Evolutionary conservation across 2,329 filamentous ascomycete species (phyloP), one percentile per base, ranked within the genome.

Genomic region (Alternaria metachromatica): DNA sequence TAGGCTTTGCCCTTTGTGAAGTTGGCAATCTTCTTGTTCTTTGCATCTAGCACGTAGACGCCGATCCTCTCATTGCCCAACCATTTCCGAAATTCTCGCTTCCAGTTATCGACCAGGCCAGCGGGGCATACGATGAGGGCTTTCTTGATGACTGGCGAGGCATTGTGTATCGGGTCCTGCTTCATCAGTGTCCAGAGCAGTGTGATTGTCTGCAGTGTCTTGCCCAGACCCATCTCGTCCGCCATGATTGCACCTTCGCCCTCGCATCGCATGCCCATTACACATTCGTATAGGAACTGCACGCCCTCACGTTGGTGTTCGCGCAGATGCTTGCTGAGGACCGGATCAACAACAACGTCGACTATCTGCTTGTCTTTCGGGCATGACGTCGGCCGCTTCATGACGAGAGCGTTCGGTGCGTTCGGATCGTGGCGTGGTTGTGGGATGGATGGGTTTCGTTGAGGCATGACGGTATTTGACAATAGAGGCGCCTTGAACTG

Each of bases 191-290:
- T 92, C 90, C 90, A 92, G 12, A 92, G 74, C 49, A 92, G 78
- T 4, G 90, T 83, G 71, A 93, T 92, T 0, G 90, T 92, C 72
- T 92, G 90, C 33, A 92, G 75, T 1, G 90, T 92, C 79, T 93
- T 93, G 20, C 90, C 90, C 2, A 93, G 78, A 0, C 90, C 90
- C 90, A 93, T 93, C 70, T 92, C 90, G 73, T 93, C 90, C 2
- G 90, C 90, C 53, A 93, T 81, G 62, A 93, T 89, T 4, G 89
- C 90, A 23, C 90, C 90, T 77, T 90, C 86, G 2, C 90, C 90
- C 70, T 87, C 87, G 45, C 84, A 81, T 45, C 89, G 85, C 84
- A 92, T 86, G 6, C 90, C 90, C 90, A 92, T 92, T 0, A 92
- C 88, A 73, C 90, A 92, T 78, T 92, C 90, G 72, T 93, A 93